phyloP scores from a whole-genome alignment of 257 asterid species.

The Solanum sejunctum region DNA sequence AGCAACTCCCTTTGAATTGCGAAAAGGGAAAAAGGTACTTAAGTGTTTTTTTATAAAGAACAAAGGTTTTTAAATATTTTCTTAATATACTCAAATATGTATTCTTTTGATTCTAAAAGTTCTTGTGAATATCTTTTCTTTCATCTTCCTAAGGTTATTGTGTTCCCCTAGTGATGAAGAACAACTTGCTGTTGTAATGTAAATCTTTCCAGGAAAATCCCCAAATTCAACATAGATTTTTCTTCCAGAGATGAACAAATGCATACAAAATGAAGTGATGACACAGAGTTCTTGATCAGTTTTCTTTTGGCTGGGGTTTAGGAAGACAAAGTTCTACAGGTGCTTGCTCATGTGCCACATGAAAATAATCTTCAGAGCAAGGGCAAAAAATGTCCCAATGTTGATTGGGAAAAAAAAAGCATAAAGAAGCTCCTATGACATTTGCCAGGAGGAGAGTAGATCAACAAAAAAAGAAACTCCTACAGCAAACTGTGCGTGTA shows the following conservation, averaged over 20 bases:
- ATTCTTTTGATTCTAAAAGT: background rate
- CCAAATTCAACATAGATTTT: background rate
- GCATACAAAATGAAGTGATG: background rate
- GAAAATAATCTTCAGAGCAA: background rate
- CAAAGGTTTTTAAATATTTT: background rate
- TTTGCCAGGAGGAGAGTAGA: background rate
- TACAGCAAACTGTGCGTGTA: slow-evolving; percentile 4
- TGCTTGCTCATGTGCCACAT: background rate
- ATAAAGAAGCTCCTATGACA: background rate
- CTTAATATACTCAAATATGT: background rate
- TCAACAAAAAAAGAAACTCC: background rate
- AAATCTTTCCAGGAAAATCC: background rate
- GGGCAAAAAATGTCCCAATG: background rate
- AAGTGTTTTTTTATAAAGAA: background rate
- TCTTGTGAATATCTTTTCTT: background rate
- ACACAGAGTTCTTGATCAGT: background rate
- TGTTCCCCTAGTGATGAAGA: background rate
- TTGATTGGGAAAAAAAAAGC: background rate
- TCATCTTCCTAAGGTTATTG: background rate
- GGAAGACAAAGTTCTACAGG: background rate
- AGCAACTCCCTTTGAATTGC: background rate
- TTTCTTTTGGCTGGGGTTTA: background rate
- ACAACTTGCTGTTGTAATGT: background rate
- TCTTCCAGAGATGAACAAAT: background rate
- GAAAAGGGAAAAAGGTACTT: background rate